These are phyloP conservation scores for Boletus rubroflammeus DNA, from an alignment of 768 basidiomycete species.

Conservation along the genomic window DNA sequence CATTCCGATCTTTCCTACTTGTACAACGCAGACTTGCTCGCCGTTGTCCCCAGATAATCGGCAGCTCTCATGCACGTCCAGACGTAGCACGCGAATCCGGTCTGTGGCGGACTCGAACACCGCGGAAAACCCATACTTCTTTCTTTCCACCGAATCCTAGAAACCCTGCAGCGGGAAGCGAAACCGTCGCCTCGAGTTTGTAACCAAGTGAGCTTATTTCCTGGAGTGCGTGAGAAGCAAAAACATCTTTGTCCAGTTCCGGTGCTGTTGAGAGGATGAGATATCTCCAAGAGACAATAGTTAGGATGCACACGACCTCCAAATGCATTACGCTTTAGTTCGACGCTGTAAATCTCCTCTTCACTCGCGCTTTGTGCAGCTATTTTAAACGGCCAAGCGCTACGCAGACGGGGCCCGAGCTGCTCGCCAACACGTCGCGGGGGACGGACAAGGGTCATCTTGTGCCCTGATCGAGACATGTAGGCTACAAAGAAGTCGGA, in stretches of 20 bases:
- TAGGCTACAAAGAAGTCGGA: conserved; percentile 63
- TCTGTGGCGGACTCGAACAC: conserved; percentile 31
- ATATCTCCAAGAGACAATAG: not conserved
- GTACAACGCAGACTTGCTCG: conserved; percentile 12
- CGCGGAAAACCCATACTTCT: conserved; percentile 66
- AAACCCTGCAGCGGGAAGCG: conserved; percentile 43
- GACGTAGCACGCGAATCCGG: conserved; percentile 28
- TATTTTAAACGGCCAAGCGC: conserved; percentile 41
- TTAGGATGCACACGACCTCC: conserved; percentile 26
- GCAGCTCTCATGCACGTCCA: conserved; percentile 15
- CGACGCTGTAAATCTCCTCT: conserved; percentile 51
- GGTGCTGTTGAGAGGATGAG: conserved; percentile 28
- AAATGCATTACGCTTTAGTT: conserved; percentile 44
- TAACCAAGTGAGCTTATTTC: conserved; percentile 55
- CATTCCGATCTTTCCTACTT: conserved; percentile 2
- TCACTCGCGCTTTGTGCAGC: conserved; percentile 42
- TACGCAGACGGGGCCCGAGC: conserved; percentile 38
- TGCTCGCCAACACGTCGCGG: conserved; percentile 37
- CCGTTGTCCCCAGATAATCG: not conserved
- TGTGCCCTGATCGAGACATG: conserved; percentile 58
- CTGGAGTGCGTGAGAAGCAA: conserved; percentile 61
- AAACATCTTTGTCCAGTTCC: conserved; percentile 49
- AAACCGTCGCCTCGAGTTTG: conserved; percentile 63
- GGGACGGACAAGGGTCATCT: conserved; percentile 44
- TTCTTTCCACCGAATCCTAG: conserved; percentile 41